phyloP scores from a whole-genome alignment of 2,329 filamentous ascomycete genomes.

The Zymoseptoria tritici region DNA sequence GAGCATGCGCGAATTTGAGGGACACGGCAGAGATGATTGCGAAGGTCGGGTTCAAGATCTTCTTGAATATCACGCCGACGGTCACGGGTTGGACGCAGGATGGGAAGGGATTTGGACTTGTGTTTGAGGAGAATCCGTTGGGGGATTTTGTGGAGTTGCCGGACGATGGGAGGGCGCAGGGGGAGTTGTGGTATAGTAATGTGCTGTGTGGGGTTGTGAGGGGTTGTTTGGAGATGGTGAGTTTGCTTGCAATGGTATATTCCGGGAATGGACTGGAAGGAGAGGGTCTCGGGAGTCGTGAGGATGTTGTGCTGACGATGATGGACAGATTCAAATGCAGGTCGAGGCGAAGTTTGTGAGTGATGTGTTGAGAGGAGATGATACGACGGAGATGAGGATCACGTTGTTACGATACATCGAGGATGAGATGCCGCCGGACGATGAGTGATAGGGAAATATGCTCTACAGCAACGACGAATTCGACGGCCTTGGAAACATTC shows the following conservation, averaged over 20 bases:
- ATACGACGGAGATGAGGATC: conserved; percentile 95
- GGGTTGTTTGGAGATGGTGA: conserved; percentile 90
- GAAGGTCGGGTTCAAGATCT: conserved; percentile 98
- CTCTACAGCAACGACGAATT: background rate
- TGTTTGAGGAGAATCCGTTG: conserved; percentile 94
- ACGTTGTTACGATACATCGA: conserved; percentile 90
- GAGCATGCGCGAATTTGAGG: conserved; percentile 82
- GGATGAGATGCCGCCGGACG: conserved; percentile 92
- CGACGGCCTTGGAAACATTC: background rate
- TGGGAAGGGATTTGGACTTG: conserved; percentile 89
- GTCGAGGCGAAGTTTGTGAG: conserved; percentile 95
- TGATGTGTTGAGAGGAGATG: conserved; percentile 84
- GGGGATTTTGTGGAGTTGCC: conserved; percentile 97
- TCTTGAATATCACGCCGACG: conserved; percentile 89
- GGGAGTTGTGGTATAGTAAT: conserved; percentile 97
- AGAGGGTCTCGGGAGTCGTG: background rate
- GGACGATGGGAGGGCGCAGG: conserved; percentile 89
- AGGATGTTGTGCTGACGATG: conserved; percentile 7
- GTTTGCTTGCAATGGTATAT: conserved; percentile 11
- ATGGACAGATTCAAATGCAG: conserved; percentile 78
- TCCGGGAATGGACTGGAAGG: background rate
- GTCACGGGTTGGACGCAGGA: conserved; percentile 95
- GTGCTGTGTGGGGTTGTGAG: conserved; percentile 89
- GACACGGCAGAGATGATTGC: conserved; percentile 97
- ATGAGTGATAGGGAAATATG: conserved; percentile 48